Percentiles rank a stretch among this genome's conserved stretches.
Evolutionary conservation across 352 stramenopile genomes (phyloP).

Genomic region (Phytophthora fragariaefolia): DNA sequence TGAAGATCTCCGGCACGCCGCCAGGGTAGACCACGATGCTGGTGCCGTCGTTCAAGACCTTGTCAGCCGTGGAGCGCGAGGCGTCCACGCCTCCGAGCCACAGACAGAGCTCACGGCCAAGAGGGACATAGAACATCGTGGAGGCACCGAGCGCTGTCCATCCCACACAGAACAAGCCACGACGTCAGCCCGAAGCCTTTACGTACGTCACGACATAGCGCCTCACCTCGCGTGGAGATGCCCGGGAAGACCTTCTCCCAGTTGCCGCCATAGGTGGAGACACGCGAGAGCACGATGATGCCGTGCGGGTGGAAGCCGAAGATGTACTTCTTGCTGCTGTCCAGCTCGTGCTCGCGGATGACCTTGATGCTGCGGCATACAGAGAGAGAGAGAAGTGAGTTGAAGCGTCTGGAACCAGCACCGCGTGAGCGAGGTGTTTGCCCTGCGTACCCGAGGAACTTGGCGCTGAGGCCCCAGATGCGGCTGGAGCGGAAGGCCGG

Average conservation of each 20-base stretch:
- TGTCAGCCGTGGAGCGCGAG: conserved; percentile 72
- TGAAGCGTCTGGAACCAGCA: no score
- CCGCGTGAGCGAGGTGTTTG: no score
- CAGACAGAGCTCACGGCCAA: conserved; percentile 69
- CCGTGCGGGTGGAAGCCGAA: conserved; percentile 81
- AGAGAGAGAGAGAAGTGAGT: no score
- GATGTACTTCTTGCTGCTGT: conserved; percentile 73
- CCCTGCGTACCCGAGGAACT: conserved; percentile 47
- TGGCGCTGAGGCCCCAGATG: conserved; percentile 61
- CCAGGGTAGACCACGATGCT: conserved; percentile 81
- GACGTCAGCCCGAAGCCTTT: not conserved
- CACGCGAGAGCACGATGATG: conserved; percentile 78
- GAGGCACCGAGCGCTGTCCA: conserved; percentile 59
- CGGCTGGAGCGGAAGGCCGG: conserved; percentile 47
- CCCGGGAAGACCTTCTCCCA: conserved; percentile 78
- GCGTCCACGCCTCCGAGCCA: conserved; percentile 82
- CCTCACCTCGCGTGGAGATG: conserved; percentile 54
- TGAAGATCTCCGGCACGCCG: conserved; percentile 82
- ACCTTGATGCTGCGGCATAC: conserved; percentile 46
- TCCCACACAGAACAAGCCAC: not conserved
- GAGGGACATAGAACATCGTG: conserved; percentile 74
- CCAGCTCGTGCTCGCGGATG: conserved; percentile 68
- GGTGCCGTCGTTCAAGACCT: conserved; percentile 69
- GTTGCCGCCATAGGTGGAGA: conserved; percentile 67
- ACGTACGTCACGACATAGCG: no score